phyloP scores from a whole-genome alignment of 2,329 filamentous ascomycete genomes.

The Penicillium sp. region DNA sequence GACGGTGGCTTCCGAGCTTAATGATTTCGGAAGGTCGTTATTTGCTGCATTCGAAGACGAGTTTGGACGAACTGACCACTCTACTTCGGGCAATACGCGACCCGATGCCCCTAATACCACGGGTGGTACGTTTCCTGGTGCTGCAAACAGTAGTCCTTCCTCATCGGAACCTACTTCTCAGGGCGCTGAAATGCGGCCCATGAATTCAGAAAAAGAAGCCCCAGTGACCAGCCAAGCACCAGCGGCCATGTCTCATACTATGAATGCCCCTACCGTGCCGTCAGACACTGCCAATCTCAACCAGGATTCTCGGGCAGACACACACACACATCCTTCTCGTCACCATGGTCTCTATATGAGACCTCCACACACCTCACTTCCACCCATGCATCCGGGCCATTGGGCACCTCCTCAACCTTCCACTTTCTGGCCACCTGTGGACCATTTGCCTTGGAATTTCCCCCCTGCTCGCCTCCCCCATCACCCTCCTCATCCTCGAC shows the following conservation, averaged over 20 bases:
- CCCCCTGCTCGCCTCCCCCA: conserved; percentile 1
- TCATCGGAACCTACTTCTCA: conserved; percentile 1
- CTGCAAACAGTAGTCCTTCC: background rate
- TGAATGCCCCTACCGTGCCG: background rate
- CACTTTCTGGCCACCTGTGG: background rate
- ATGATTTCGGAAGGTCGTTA: conserved; percentile 43
- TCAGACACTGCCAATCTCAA: background rate
- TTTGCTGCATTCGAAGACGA: conserved; percentile 43
- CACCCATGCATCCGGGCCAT: background rate
- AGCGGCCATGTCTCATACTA: background rate
- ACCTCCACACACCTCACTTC: background rate
- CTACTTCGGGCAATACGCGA: conserved; percentile 11
- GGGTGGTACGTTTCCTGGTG: background rate
- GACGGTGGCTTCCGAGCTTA: conserved; percentile 46
- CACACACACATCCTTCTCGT: background rate
- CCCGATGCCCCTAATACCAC: conserved; percentile 8
- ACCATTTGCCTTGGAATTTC: background rate
- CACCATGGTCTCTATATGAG: background rate
- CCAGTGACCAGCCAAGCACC: background rate
- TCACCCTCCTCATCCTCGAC: conserved; percentile 1
- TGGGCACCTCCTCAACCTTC: background rate
- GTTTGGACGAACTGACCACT: conserved; percentile 29
- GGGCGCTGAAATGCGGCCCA: background rate
- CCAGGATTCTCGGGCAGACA: background rate
- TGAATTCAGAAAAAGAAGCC: background rate